These are phyloP conservation scores for Cenococcum geophilum DNA, from an alignment of 495 filamentous ascomycete species.

Conservation along the genomic window DNA sequence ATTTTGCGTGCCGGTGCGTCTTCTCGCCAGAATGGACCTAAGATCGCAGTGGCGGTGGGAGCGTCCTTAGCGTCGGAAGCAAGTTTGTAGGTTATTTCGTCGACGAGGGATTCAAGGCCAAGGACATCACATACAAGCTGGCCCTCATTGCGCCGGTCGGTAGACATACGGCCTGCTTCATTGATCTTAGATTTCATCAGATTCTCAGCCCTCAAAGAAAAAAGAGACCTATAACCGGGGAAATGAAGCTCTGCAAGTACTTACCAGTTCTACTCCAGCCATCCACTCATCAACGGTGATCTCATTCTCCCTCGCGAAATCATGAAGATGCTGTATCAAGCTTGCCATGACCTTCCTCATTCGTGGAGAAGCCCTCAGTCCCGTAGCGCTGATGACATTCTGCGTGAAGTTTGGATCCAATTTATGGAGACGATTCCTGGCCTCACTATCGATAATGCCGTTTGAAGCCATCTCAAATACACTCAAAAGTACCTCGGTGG, in stretches of 20 bases:
- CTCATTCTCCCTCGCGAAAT: conserved; percentile 54
- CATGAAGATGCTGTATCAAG: conserved; percentile 52
- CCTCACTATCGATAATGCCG: conserved; percentile 6
- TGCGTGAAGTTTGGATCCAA: conserved; percentile 59
- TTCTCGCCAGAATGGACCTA: conserved; percentile 72
- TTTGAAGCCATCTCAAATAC: conserved; percentile 16
- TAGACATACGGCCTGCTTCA: conserved; percentile 64
- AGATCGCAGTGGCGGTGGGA: conserved; percentile 63
- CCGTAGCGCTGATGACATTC: conserved; percentile 63
- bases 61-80: conserved; percentile 45
- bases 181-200: conserved; percentile 51
- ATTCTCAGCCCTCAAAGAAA: not conserved
- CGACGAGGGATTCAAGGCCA: conserved; percentile 67
- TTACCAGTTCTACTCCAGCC: conserved; percentile 36
- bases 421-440: conserved; percentile 10
- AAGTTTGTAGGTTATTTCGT: conserved; percentile 69
- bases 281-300: conserved; percentile 52
- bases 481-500: not conserved
- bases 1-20: conserved; percentile 59
- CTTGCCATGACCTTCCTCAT: conserved; percentile 48
- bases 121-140: conserved; percentile 66
- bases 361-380: conserved; percentile 57
- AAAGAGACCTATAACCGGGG: not conserved
- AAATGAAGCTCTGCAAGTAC: not conserved
- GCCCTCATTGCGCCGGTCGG: conserved; percentile 65